Percentiles rank a stretch among this genome's conserved stretches.
Conservation (phyloP, 1,284 basidiomycete genomes). For the Papiliotrema nemorosa region DNA sequence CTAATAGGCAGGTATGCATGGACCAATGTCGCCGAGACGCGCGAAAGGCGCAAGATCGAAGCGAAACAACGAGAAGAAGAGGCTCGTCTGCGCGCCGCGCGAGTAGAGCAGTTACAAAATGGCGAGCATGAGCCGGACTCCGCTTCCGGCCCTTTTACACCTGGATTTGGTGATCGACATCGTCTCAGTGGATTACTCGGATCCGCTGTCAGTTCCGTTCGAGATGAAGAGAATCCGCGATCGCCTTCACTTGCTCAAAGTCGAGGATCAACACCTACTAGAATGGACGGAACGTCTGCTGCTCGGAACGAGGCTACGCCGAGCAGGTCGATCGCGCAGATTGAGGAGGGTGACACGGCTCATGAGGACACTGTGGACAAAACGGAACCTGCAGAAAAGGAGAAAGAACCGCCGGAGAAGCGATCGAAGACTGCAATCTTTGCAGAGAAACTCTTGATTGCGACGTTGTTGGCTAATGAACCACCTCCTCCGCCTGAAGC, state of each 20-base stretch:
- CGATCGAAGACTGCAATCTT: not conserved
- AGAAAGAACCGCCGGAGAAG: not conserved
- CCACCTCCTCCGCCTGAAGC: conserved; percentile 6
- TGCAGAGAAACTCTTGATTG: conserved; percentile 2
- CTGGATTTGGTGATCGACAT: not conserved
- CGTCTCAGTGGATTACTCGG: conserved; percentile 2
- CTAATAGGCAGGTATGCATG: conserved; percentile 37
- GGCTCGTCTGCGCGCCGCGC: conserved; percentile 13
- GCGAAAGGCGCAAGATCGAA: conserved; percentile 19
- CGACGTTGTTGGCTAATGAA: conserved; percentile 6
- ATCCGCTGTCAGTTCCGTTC: conserved; percentile 17
- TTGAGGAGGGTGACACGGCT: not conserved
- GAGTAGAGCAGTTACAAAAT: conserved; percentile 16
- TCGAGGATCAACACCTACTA: not conserved
- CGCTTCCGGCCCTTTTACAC: not conserved
- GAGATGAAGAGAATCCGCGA: conserved; percentile 18
- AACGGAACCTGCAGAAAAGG: not conserved
- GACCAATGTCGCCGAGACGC: conserved; percentile 35
- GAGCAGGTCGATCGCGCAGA: not conserved
- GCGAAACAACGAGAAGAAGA: conserved; percentile 15
- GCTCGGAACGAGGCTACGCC: not conserved
- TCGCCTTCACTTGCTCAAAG: not conserved
- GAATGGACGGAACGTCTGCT: not conserved
- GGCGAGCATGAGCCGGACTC: conserved; percentile 10
- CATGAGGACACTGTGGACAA: not conserved